These are phyloP conservation scores for Cicer judaicum DNA, from an alignment of 306 rosid species.

Conservation along the genomic window DNA sequence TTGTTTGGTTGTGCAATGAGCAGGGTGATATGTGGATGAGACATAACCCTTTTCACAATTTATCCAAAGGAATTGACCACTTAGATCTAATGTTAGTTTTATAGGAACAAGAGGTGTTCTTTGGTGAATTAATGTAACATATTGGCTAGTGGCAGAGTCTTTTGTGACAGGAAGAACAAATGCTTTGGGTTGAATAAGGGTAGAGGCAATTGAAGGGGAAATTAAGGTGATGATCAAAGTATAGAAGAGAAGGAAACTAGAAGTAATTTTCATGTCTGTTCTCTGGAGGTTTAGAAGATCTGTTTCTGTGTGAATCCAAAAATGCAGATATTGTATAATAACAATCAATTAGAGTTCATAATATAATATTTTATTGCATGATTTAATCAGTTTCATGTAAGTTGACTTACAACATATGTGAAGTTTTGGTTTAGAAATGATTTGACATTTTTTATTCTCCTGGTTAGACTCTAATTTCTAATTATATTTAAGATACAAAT, in stretches of 20 bases:
- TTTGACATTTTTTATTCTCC: neutral
- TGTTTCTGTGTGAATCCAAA: neutral
- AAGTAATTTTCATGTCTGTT: slow-evolving; percentile 41
- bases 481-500: no score
- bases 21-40: slow-evolving; percentile 54
- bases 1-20: slow-evolving; percentile 50
- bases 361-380: neutral
- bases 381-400: neutral
- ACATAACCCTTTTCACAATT: slow-evolving; percentile 49
- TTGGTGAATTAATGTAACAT: slow-evolving; percentile 46
- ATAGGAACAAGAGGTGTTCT: slow-evolving; percentile 59
- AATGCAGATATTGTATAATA: no score
- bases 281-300: neutral
- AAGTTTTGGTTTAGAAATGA: neutral
- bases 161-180: slow-evolving; percentile 52
- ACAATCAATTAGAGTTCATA: neutral
- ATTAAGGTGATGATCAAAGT: slow-evolving; percentile 4
- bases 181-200: slow-evolving; percentile 46
- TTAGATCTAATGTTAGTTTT: slow-evolving; percentile 56
- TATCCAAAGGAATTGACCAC: slow-evolving; percentile 55
- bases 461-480: no score
- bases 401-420: neutral
- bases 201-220: slow-evolving; percentile 37
- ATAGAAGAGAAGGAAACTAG: slow-evolving; percentile 24
- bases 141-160: slow-evolving; percentile 48